phyloP scores from a whole-genome alignment of 805 yeast genomes.

The Hyphopichia homilentoma region DNA sequence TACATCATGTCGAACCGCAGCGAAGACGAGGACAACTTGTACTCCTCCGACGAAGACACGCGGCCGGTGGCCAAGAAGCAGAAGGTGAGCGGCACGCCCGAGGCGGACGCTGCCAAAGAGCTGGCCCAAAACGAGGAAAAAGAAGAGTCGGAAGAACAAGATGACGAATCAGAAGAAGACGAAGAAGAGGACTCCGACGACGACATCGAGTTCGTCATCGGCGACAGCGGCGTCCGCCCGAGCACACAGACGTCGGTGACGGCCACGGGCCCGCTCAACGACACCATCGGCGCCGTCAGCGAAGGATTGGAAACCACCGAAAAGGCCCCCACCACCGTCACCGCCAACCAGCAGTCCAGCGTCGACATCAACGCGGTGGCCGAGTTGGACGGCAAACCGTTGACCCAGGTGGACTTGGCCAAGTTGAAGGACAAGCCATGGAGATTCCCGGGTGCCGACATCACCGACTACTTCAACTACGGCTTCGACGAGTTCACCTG shows the following conservation, averaged over 20 bases:
- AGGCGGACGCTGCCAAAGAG: conserved; percentile 17
- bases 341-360: conserved; percentile 39
- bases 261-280: conserved; percentile 22
- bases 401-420: conserved; percentile 76
- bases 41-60: conserved; percentile 49
- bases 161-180: conserved; percentile 42
- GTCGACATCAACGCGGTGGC: conserved; percentile 71
- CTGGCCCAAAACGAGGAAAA: conserved; percentile 10
- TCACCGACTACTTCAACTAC: conserved; percentile 90
- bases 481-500: conserved; percentile 97
- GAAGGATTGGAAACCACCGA: conserved; percentile 13
- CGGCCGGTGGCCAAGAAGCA: conserved; percentile 24
- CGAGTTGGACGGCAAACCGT: conserved; percentile 72
- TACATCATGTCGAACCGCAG: not conserved
- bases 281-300: conserved; percentile 13
- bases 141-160: conserved; percentile 27
- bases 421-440: conserved; percentile 93
- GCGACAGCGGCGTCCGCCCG: conserved; percentile 23
- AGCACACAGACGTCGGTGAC: conserved; percentile 21
- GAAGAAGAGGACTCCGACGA: conserved; percentile 53
- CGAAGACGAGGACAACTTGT: conserved; percentile 63
- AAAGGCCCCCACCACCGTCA: conserved; percentile 25
- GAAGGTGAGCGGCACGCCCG: conserved; percentile 21
- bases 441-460: conserved; percentile 96
- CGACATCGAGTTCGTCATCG: conserved; percentile 81